Conservation (phyloP, 108 stramenopile species). For the Fistulifera pelliculosa region DNA sequence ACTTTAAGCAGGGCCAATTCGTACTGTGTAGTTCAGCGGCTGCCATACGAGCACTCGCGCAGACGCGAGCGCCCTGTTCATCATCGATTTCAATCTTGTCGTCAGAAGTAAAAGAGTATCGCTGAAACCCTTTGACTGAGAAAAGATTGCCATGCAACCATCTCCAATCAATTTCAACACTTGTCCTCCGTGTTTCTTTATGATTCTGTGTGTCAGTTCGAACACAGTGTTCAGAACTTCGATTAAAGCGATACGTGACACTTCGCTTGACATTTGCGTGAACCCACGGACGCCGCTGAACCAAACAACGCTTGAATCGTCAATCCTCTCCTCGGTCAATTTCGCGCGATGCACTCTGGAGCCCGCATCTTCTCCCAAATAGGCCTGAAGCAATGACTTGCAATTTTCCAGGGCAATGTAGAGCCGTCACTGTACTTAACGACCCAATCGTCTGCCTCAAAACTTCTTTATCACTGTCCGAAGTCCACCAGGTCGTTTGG, state of each 20-base stretch:
- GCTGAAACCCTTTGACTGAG: conserved; percentile 2
- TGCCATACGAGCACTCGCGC: conserved; percentile 1
- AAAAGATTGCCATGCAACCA: conserved; percentile 14
- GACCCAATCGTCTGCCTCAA: conserved; percentile 9
- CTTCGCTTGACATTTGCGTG: conserved; percentile 6
- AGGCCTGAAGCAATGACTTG: conserved; percentile 11
- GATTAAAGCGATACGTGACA: neutral
- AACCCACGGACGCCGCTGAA: conserved; percentile 11
- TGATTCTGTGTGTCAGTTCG: conserved; percentile 1
- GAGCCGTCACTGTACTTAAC: conserved; percentile 12
- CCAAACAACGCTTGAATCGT: conserved; percentile 9
- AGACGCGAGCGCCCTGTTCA: neutral
- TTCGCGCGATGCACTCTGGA: neutral
- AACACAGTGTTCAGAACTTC: conserved; percentile 10
- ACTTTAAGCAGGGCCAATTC: neutral
- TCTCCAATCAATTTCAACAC: conserved; percentile 12
- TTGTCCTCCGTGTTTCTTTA: conserved; percentile 5
- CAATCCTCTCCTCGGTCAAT: conserved; percentile 11
- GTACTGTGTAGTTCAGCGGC: conserved; percentile 1
- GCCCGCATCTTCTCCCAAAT: conserved; percentile 7
- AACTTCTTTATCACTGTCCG: conserved; percentile 17
- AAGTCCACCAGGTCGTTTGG: conserved; percentile 18
- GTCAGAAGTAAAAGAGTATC: neutral
- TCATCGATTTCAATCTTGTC: conserved; percentile 1
- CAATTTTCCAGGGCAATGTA: conserved; percentile 16